Evolutionary conservation across 2,329 filamentous ascomycete genomes (phyloP), one percentile per base, ranked within the genome.

Genomic region (Fusarium veterinarium): DNA sequence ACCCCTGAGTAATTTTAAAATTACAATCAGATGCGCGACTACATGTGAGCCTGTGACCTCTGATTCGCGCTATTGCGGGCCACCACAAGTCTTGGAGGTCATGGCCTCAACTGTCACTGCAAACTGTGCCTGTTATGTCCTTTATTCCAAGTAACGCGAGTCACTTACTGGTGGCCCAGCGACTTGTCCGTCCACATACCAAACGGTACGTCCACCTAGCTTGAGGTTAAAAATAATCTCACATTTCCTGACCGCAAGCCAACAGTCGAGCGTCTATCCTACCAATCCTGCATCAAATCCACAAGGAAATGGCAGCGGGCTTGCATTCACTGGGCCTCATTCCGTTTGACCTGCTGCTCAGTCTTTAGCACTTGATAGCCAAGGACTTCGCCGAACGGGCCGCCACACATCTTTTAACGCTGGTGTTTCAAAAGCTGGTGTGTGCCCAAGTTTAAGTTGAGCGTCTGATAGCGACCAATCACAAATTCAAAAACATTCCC

Each of bases 381-480:
- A 58, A 60, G 45, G 60, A 64, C 46, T 67, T 64, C 58, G 56
- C 60, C 59, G 46, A 67, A 73, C 64, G 67, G 69, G 53, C 75
- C 67, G 73, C 72, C 74, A 75, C 67, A 69, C 74, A 65, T 66
- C 64, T 69, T 42, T 74, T 58, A 63, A 70, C 69, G 67, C 74
- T 74, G 72, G 72, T 70, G 78, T 79, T 79, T 78, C 78, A 80
- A 67, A 75, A 73, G 71, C 77, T 73, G 69, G 69, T 73, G 64
- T 66, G 64, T 70, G 68, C 57, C 75, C 76, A 79, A 78, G 80
- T 76, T 79, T 79, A 80, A 80, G 74, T 77, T 78, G 78, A 78
- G 75, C 76, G 77, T 75, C 53, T 74, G 71, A 67, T 70, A 63
- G 67, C 52, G 60, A 38, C 82, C 81, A 83, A 83, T 82, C 77